These are phyloP conservation scores for Striga hermonthica DNA, from an alignment of 305 asterid genomes.

Conservation along the genomic window DNA sequence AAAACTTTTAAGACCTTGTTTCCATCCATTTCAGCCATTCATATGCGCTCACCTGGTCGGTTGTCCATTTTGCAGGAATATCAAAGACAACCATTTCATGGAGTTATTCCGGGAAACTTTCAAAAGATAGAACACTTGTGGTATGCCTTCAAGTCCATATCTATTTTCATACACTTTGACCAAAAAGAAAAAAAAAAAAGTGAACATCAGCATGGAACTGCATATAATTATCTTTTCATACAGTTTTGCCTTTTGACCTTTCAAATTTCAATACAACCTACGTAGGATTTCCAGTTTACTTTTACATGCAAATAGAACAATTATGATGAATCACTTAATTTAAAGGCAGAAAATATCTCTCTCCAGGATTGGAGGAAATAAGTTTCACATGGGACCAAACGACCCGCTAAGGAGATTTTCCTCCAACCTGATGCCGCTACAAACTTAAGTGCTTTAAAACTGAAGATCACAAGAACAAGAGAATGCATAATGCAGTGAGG, in stretches of 20 bases:
- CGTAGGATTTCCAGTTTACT: not conserved
- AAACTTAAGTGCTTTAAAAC: constrained; percentile 53
- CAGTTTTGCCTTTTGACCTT: too few species aligned
- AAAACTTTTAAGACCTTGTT: constrained; percentile 3
- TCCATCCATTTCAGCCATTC: constrained; percentile 24
- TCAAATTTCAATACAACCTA: too few species aligned
- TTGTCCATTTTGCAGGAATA: constrained; percentile 54
- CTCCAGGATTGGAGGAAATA: constrained; percentile 75
- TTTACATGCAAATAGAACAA: not conserved
- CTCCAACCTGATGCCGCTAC: constrained; percentile 44
- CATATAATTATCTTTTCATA: too few species aligned
- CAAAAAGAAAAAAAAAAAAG: too few species aligned
- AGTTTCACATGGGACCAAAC: constrained; percentile 51
- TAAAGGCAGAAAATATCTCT: not conserved
- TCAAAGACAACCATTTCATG: constrained; percentile 86
- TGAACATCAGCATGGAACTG: too few species aligned
- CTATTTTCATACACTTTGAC: too few species aligned
- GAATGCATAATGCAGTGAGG: constrained; percentile 35
- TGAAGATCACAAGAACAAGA: constrained; percentile 39
- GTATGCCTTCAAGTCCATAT: constrained; percentile 34
- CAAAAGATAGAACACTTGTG: constrained; percentile 67
- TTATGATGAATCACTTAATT: not conserved
- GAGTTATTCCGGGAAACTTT: constrained; percentile 78
- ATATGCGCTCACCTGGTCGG: constrained; percentile 23
- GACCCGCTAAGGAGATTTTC: constrained; percentile 82